These are phyloP conservation scores for Hyaloscypha hepaticicola DNA, from an alignment of 495 filamentous ascomycete species.

Conservation along the genomic window DNA sequence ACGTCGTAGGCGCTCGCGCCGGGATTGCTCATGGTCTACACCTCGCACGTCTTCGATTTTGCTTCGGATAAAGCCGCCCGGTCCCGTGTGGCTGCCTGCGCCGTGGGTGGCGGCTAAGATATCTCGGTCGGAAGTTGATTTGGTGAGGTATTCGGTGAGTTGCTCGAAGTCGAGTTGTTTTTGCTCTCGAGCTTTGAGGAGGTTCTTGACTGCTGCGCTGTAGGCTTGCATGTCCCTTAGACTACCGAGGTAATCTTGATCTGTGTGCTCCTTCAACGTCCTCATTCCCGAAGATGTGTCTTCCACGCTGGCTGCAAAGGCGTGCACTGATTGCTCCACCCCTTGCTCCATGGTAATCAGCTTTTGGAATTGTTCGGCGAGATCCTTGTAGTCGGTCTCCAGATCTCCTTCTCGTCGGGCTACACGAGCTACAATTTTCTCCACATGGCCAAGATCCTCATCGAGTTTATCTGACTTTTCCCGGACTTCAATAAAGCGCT, in stretches of 20 bases:
- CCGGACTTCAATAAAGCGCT: conserved; percentile 88
- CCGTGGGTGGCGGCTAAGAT: conserved; percentile 67
- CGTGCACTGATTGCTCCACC: conserved; percentile 73
- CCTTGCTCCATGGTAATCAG: conserved; percentile 87
- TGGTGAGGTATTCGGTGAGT: conserved; percentile 90
- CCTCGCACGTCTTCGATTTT: conserved; percentile 97
- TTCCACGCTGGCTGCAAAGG: conserved; percentile 83
- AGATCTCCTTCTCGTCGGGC: conserved; percentile 85
- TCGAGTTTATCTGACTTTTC: conserved; percentile 95
- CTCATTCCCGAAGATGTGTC: conserved; percentile 74
- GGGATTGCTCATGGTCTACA: conserved; percentile 91
- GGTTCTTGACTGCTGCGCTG: conserved; percentile 74
- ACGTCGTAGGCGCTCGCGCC: conserved; percentile 81
- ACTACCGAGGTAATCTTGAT: conserved; percentile 90
- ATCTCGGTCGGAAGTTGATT: conserved; percentile 85
- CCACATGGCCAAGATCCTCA: conserved; percentile 88
- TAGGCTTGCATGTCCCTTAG: conserved; percentile 94
- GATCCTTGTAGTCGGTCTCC: conserved; percentile 83
- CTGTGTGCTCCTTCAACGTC: conserved; percentile 82
- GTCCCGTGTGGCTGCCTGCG: conserved; percentile 58
- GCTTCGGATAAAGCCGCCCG: conserved; percentile 85
- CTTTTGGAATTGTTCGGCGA: conserved; percentile 91
- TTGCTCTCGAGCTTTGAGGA: conserved; percentile 92
- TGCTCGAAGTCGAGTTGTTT: conserved; percentile 98
- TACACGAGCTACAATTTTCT: conserved; percentile 88